Conservation (phyloP, 192 early-diverging fungal genomes). For the Glomus cerebriforme region DNA sequence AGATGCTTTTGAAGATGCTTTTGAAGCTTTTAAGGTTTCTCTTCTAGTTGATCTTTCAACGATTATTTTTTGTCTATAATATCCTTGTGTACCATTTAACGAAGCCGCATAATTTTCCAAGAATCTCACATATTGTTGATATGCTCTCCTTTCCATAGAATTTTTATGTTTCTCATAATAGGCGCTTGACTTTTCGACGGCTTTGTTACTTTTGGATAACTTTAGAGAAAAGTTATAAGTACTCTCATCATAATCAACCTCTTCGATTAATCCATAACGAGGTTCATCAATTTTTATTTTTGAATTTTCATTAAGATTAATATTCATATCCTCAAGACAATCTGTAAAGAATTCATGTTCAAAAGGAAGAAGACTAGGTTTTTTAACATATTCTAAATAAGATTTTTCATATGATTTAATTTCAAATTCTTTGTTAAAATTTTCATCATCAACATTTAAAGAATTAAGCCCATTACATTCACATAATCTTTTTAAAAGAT, state of each 20-base stretch:
- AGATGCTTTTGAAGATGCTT: too few relatives aligned
- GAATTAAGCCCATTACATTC: neutral
- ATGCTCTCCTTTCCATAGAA: neutral
- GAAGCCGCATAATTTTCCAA: constrained; percentile 24
- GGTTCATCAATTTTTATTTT: neutral
- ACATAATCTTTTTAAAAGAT: neutral
- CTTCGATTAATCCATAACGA: neutral
- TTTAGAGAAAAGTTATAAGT: neutral
- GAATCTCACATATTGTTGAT: constrained; percentile 24
- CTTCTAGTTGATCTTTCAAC: neutral
- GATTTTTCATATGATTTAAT: neutral
- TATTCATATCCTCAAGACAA: constrained; percentile 5
- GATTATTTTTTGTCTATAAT: neutral
- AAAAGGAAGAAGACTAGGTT: constrained; percentile 8
- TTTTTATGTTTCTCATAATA: neutral
- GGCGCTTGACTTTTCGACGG: neutral
- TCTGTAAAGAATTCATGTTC: constrained; percentile 2
- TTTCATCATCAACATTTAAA: neutral
- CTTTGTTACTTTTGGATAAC: neutral
- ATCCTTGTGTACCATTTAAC: constrained; percentile 14
- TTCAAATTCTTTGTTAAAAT: neutral
- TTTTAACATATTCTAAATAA: neutral
- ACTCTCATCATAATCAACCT: neutral
- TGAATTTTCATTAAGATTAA: neutral
- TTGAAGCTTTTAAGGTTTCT: too few relatives aligned